Conservation (phyloP, 2,329 filamentous ascomycete species). For the Xylariomycetidae sp. region DNA sequence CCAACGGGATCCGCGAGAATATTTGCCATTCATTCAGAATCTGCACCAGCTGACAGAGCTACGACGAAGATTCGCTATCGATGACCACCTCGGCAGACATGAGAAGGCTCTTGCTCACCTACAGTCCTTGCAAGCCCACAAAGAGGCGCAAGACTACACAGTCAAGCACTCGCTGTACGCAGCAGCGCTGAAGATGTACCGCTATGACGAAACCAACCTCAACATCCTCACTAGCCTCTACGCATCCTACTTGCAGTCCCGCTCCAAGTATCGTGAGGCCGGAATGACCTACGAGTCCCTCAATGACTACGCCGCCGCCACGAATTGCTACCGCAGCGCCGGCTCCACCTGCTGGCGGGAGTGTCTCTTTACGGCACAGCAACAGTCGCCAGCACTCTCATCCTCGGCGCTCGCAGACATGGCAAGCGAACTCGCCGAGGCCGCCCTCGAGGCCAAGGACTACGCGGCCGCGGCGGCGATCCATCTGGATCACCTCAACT, state of each 20-base stretch:
- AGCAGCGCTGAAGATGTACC: slow-evolving; percentile 71
- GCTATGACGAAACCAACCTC: slow-evolving; percentile 67
- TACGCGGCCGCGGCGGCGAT: slow-evolving; percentile 74
- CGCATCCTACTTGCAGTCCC: slow-evolving; percentile 67
- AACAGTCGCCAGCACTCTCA: slow-evolving; percentile 56
- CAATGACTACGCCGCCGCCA: slow-evolving; percentile 65
- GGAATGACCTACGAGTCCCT: slow-evolving; percentile 89
- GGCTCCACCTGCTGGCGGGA: slow-evolving; percentile 80
- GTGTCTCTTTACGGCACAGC: slow-evolving; percentile 71
- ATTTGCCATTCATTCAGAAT: slow-evolving; percentile 87
- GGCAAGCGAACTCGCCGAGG: slow-evolving; percentile 69
- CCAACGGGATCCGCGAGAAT: slow-evolving; percentile 91
- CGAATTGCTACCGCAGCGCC: slow-evolving; percentile 75
- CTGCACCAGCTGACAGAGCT: slow-evolving; percentile 68
- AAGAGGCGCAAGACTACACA: slow-evolving; percentile 72
- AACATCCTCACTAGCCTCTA: slow-evolving; percentile 69
- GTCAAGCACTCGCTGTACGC: slow-evolving; percentile 75
- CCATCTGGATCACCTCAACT: slow-evolving; percentile 72
- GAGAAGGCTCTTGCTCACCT: slow-evolving; percentile 74
- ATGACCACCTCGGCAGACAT: slow-evolving; percentile 75
- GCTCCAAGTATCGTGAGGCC: slow-evolving; percentile 76
- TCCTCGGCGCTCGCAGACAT: slow-evolving; percentile 57
- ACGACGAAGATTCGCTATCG: slow-evolving; percentile 75
- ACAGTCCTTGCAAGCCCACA: slow-evolving; percentile 65
- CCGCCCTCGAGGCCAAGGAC: slow-evolving; percentile 77